Percentiles rank a stretch among this genome's conserved stretches.
These are phyloP conservation scores for Podospora sp. DNA, from an alignment of 495 filamentous ascomycete genomes.

Conservation along the genomic window DNA sequence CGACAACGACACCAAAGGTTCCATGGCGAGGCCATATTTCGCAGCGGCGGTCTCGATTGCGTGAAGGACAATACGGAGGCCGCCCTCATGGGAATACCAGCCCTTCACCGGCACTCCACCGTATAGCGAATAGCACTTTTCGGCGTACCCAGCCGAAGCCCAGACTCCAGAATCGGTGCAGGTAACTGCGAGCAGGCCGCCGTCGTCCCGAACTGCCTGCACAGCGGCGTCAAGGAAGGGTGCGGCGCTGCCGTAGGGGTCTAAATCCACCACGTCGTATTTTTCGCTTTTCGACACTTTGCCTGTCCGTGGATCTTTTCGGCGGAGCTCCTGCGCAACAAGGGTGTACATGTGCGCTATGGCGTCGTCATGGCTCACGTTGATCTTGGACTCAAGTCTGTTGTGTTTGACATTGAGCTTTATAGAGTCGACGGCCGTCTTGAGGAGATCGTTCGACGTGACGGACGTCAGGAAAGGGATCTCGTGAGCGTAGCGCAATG, in stretches of 20 bases:
- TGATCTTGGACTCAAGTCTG: constrained; percentile 67
- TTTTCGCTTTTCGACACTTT: constrained; percentile 42
- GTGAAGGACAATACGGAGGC: constrained; percentile 82
- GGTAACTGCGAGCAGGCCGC: constrained; percentile 90
- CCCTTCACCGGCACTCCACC: constrained; percentile 87
- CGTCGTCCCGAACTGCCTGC: constrained; percentile 76
- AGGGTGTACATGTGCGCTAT: constrained; percentile 84
- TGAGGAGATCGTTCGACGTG: constrained; percentile 86
- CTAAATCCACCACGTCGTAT: constrained; percentile 95
- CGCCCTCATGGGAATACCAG: constrained; percentile 82
- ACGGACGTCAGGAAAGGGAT: constrained; percentile 79
- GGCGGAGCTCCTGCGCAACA: constrained; percentile 45
- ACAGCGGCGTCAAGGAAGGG: constrained; percentile 90
- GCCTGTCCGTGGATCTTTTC: constrained; percentile 27
- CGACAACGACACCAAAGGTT: constrained; percentile 87
- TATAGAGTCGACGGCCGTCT: constrained; percentile 77
- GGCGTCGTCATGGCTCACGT: constrained; percentile 75
- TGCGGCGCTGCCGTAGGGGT: constrained; percentile 91
- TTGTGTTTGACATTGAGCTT: constrained; percentile 84
- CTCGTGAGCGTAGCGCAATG: constrained; percentile 88
- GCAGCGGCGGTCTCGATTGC: constrained; percentile 75
- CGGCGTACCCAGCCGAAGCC: constrained; percentile 87
- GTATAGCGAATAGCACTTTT: constrained; percentile 90
- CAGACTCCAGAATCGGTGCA: constrained; percentile 95
- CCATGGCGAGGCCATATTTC: constrained; percentile 85